These are phyloP conservation scores for Rhynchosporium graminicola DNA, from an alignment of 2,329 filamentous ascomycete species.

Conservation along the genomic window DNA sequence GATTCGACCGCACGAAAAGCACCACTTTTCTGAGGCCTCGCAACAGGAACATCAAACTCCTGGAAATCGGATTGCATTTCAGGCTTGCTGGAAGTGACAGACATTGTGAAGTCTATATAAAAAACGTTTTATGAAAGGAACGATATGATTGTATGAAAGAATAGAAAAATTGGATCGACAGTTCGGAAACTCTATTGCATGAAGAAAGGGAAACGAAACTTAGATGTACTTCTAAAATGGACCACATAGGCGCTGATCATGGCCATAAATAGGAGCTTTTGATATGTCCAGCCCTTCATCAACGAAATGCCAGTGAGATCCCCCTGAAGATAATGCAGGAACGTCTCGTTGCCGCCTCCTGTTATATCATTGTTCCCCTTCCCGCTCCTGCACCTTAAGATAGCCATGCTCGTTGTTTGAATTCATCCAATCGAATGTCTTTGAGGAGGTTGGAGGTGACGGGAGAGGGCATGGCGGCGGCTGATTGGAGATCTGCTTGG, in stretches of 20 bases:
- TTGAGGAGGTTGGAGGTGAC: constrained; percentile 8
- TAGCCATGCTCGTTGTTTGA: constrained; percentile 21
- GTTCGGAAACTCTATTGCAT: constrained; percentile 18
- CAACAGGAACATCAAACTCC: constrained; percentile 30
- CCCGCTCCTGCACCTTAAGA: constrained; percentile 16
- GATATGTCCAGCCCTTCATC: background rate
- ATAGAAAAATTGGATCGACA: constrained; percentile 26
- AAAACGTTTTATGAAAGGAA: background rate
- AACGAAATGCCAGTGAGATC: constrained; percentile 1
- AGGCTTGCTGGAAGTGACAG: constrained; percentile 25
- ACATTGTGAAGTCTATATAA: constrained; percentile 17
- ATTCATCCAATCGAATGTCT: constrained; percentile 20
- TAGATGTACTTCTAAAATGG: constrained; percentile 37
- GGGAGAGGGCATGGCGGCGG: constrained; percentile 11
- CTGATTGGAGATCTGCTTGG: background rate
- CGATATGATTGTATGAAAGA: constrained; percentile 17
- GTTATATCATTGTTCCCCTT: constrained; percentile 28
- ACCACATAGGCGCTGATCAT: constrained; percentile 31
- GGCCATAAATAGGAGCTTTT: constrained; percentile 35
- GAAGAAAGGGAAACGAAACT: constrained; percentile 32
- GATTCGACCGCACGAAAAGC: constrained; percentile 42
- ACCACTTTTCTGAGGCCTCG: constrained; percentile 17
- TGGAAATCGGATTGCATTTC: constrained; percentile 26
- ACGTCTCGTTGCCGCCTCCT: constrained; percentile 31
- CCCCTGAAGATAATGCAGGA: constrained; percentile 19